A percentile compares a stretch with the other conserved stretches of the same genome.
These are phyloP conservation scores for Penicillium cosmopolitanum DNA, from an alignment of 495 filamentous ascomycete species.

Conservation along the genomic window DNA sequence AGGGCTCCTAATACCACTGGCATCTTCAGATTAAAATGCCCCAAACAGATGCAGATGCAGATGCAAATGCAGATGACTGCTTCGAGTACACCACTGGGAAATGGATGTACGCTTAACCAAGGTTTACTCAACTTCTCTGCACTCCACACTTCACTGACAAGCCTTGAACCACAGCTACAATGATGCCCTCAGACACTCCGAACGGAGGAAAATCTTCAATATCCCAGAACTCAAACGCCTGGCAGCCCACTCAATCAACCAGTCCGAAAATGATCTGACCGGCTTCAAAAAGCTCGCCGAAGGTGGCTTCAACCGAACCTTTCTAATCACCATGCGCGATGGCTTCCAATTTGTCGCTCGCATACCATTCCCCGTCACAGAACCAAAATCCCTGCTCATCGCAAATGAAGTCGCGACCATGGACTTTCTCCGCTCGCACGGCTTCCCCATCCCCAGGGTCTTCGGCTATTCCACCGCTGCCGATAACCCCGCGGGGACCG, in stretches of 20 bases:
- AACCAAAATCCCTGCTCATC: conserved; percentile 9
- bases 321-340: conserved; percentile 28
- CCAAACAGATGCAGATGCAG: neutral
- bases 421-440: conserved; percentile 30
- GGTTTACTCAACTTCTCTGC: neutral
- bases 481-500: conserved; percentile 26
- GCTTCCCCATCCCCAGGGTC: conserved; percentile 31
- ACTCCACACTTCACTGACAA: neutral
- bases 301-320: conserved; percentile 37
- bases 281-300: conserved; percentile 36
- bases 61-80: conserved; percentile 7
- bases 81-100: conserved; percentile 19
- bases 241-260: conserved; percentile 20
- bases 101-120: conserved; percentile 17
- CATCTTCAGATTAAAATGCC: neutral
- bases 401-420: conserved; percentile 45
- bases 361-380: conserved; percentile 14
- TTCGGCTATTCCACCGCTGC: conserved; percentile 20
- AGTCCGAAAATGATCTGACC: conserved; percentile 18
- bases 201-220: conserved; percentile 29
- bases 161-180: conserved; percentile 24
- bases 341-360: conserved; percentile 29
- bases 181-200: conserved; percentile 20
- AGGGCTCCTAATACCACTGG: neutral
- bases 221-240: conserved; percentile 30